Evolutionary conservation across 169 alveolate genomes (phyloP), one percentile per base, ranked within the genome.

Genomic region (Blepharisma undulans): DNA sequence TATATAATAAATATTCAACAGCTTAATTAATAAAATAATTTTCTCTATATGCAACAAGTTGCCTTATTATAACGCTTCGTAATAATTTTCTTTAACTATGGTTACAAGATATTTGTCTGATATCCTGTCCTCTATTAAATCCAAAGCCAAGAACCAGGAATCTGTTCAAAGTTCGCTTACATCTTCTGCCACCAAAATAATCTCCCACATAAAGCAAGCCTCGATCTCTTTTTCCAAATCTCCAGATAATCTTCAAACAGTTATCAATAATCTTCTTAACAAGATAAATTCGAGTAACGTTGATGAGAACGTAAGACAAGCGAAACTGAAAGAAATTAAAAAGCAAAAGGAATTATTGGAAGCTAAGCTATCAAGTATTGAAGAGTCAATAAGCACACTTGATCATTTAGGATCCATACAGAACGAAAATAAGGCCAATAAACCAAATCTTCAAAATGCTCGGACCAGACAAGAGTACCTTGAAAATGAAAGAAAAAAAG

Each of bases 401-500:
- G 77, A 59, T 25, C 6, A 25, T 48, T 2, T 76, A 32, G 89
- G 36, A 4, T 27, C 30, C 18, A 74, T 27, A 2, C 81, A 74
- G 33, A 25, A 74, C 33, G 89, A 84, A 59, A 32, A 22, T 8
- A 32, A 59, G 14, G n/a, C 16, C 36, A 32, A 66, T 61, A 71
- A 32, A 25, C 84, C 89, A 36, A 72, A 86, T 7, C 84, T 71
- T 19, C 84, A 86, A 72, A 66, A n/a, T 22, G 76, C 61, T 2
- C 22, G 29, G 71, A 21, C 29, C 32, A 1, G 84, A 3, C 84
- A 27, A 22, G 91, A 86, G 66, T 86, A 71, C 18, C 14, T 61
- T 0, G 66, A 86, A 86, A 48, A 71, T 12, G 91, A 86, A 86
- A 60, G 30, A 60, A 21, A 71, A 60, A 86, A 72, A 86, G 27